Conservation (phyloP, 345 rosid species). For the Noccaea caerulescens region DNA sequence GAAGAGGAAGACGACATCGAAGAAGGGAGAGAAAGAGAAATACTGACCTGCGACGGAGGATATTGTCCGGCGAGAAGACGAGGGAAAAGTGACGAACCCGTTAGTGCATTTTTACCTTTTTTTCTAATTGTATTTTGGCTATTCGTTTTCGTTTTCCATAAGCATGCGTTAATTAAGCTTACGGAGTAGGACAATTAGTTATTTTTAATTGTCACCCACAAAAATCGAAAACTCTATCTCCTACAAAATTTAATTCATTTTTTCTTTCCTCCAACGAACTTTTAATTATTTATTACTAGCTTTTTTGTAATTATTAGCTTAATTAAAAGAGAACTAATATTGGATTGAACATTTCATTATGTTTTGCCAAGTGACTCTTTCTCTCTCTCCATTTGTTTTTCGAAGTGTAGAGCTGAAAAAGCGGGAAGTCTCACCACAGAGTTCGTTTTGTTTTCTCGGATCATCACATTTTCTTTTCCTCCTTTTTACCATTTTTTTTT, state of each 20-base stretch:
- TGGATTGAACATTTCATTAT: not conserved
- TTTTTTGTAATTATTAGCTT: not conserved
- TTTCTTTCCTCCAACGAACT: too few species aligned
- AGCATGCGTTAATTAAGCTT: not conserved
- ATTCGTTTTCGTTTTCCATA: not conserved
- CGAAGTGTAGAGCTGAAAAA: constrained; percentile 33
- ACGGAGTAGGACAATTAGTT: not conserved
- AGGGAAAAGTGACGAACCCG: constrained; percentile 11
- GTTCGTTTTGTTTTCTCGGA: constrained; percentile 45
- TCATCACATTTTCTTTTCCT: constrained; percentile 39
- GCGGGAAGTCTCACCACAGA: constrained; percentile 48
- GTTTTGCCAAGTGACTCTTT: constrained; percentile 23
- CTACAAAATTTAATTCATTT: not conserved
- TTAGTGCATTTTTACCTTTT: not conserved
- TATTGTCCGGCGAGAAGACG: not conserved
- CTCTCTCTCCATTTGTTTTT: not conserved
- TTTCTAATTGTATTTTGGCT: not conserved
- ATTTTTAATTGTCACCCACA: not conserved
- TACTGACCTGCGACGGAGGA: not conserved
- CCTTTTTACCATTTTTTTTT: not conserved
- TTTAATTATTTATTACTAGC: not conserved
- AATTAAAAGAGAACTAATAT: not conserved
- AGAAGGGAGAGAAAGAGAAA: not conserved
- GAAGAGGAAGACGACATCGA: constrained; percentile 12
- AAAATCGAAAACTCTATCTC: not conserved